Conservation (phyloP, 441 rosid genomes). For the Manihot esculenta region DNA sequence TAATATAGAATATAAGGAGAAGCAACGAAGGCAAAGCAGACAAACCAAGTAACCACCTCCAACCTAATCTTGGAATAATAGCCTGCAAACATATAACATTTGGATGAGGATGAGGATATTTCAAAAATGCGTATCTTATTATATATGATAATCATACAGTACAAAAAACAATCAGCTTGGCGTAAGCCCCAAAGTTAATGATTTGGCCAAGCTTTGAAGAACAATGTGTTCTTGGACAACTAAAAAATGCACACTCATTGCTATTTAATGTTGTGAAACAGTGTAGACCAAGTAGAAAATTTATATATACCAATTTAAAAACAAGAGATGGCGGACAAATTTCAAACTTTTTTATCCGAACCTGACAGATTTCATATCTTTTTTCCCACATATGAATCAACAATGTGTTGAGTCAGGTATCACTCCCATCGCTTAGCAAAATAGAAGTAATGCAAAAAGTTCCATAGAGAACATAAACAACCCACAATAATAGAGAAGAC, state of each 20-base stretch:
- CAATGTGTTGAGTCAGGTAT: background rate
- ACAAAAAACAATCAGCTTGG: background rate
- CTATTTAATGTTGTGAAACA: background rate
- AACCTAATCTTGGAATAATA: conserved; percentile 57
- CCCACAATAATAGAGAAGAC: background rate
- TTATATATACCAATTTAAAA: too few species aligned
- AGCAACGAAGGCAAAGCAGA: conserved; percentile 52
- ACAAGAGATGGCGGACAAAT: too few species aligned
- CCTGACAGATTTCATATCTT: background rate
- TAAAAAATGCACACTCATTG: background rate
- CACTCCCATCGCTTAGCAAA: background rate
- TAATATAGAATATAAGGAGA: conserved; percentile 51
- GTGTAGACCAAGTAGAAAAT: background rate
- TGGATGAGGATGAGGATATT: conserved; percentile 12
- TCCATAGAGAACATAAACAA: background rate
- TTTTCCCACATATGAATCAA: background rate
- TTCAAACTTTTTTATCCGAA: too few species aligned
- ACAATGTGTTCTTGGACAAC: background rate
- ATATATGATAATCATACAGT: background rate
- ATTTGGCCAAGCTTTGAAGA: background rate
- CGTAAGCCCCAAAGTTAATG: background rate
- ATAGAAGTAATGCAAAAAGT: background rate
- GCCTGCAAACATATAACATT: conserved; percentile 37
- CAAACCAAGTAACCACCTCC: conserved; percentile 63
- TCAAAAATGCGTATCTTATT: background rate